phyloP scores from a whole-genome alignment of 306 rosid genomes.

The Cucumis melo region DNA sequence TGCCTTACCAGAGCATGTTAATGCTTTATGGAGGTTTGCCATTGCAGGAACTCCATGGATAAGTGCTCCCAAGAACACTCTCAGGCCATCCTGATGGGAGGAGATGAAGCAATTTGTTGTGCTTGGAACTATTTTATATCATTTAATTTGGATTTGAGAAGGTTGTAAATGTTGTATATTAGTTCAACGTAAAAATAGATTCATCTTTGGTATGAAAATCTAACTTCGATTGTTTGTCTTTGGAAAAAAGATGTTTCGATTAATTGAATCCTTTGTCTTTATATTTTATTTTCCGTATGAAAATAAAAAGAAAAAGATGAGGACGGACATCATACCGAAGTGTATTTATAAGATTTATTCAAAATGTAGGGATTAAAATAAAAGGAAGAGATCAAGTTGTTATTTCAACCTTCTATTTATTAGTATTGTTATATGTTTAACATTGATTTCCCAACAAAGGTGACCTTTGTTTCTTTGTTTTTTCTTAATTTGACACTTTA shows the following conservation, averaged over 20 bases:
- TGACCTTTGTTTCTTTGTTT: neutral
- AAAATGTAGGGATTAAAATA: no score
- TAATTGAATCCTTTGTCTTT: no score
- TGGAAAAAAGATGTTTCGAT: no score
- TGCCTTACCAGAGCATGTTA: conserved; percentile 66
- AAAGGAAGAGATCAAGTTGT: no score
- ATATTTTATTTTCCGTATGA: no score
- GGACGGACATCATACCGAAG: no score
- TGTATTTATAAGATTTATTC: no score
- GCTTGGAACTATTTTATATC: neutral
- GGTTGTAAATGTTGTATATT: neutral
- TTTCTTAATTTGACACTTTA: neutral
- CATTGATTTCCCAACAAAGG: neutral
- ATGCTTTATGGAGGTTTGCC: conserved; percentile 89
- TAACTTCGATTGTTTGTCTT: no score
- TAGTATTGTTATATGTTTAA: neutral
- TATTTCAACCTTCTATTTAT: neutral
- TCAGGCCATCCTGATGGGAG: conserved; percentile 22
- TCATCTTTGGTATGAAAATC: no score
- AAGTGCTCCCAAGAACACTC: conserved; percentile 83
- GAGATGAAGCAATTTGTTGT: neutral
- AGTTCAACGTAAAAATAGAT: neutral
- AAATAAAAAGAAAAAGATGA: no score
- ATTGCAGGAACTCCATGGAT: conserved; percentile 83
- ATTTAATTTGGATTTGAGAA: neutral